Conservation (phyloP, 1,284 basidiomycete species). For the Ganoderma meredithae region DNA sequence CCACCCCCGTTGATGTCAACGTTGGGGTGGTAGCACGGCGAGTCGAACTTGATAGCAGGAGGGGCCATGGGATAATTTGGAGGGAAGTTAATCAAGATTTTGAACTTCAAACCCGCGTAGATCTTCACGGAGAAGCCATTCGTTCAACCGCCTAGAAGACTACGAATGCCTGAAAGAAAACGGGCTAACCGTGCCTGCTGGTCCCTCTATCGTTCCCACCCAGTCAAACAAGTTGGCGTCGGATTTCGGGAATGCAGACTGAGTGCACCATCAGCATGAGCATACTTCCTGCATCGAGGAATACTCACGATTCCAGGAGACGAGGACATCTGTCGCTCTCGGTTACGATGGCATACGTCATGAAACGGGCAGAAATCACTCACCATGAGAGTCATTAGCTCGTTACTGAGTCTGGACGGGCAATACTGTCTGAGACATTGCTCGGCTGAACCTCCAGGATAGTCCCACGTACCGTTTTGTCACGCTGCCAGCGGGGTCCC, state of each 20-base stretch:
- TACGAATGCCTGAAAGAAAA: background rate
- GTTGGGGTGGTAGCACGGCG: slow-evolving; percentile 88
- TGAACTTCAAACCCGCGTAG: slow-evolving; percentile 79
- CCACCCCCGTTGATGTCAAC: slow-evolving; percentile 81
- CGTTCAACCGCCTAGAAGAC: slow-evolving; percentile 12
- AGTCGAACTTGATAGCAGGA: slow-evolving; percentile 82
- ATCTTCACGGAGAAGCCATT: slow-evolving; percentile 52
- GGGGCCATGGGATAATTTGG: slow-evolving; percentile 86
- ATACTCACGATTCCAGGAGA: slow-evolving; percentile 79
- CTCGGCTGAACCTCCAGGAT: slow-evolving; percentile 20
- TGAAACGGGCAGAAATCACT: slow-evolving; percentile 36
- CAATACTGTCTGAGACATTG: background rate
- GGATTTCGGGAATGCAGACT: slow-evolving; percentile 87
- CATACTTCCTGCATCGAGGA: slow-evolving; percentile 1
- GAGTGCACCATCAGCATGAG: slow-evolving; percentile 10
- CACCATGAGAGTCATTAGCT: slow-evolving; percentile 88
- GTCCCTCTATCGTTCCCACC: slow-evolving; percentile 84
- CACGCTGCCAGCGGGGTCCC: slow-evolving; percentile 74
- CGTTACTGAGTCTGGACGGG: slow-evolving; percentile 67
- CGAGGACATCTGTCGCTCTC: slow-evolving; percentile 72
- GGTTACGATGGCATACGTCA: slow-evolving; percentile 6
- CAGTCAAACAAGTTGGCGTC: slow-evolving; percentile 86
- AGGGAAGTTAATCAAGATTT: slow-evolving; percentile 83
- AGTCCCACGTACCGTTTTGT: slow-evolving; percentile 69
- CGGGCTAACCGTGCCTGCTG: slow-evolving; percentile 66